A percentile compares a stretch with the other conserved stretches of the same genome.
Conservation (phyloP, 2,329 filamentous ascomycete species). For the Sclerotinia nivalis region DNA sequence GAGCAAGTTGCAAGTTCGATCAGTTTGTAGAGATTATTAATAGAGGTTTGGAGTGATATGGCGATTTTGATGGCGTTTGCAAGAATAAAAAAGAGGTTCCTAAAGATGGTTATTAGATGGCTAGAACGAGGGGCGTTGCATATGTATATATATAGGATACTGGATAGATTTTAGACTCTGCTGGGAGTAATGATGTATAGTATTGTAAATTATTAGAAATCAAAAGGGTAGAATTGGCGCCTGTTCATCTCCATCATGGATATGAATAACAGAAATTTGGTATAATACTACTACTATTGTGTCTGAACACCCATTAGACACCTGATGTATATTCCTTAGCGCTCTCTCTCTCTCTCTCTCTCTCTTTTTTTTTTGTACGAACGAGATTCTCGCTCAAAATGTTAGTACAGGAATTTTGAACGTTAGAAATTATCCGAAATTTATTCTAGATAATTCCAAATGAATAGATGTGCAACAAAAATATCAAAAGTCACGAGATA, state of each 20-base stretch:
- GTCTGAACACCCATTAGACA: not conserved
- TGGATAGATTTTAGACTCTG: not conserved
- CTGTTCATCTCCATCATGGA: not conserved
- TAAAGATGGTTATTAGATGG: conserved; percentile 5
- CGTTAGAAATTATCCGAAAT: not conserved
- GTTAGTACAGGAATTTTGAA: no score
- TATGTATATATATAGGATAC: not conserved
- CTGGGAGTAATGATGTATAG: not conserved
- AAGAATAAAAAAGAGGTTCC: conserved; percentile 30
- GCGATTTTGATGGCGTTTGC: conserved; percentile 40
- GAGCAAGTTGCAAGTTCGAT: conserved; percentile 50
- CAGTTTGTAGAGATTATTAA: conserved; percentile 48
- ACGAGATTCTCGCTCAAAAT: not conserved
- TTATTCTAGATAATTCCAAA: conserved; percentile 17
- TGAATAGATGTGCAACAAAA: conserved; percentile 12
- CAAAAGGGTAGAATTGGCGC: not conserved
- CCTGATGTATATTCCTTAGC: not conserved
- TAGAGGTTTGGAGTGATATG: conserved; percentile 43
- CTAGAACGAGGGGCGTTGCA: not conserved
- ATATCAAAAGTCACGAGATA: not conserved
- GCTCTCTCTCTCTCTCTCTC: no score
- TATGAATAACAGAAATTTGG: no score
- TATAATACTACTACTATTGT: no score
- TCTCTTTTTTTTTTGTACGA: no score
- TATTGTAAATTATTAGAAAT: not conserved